A percentile compares a stretch with the other conserved stretches of the same genome.
phyloP scores from a whole-genome alignment of 2,329 filamentous ascomycete genomes.

The Trichoderma atroviride region DNA sequence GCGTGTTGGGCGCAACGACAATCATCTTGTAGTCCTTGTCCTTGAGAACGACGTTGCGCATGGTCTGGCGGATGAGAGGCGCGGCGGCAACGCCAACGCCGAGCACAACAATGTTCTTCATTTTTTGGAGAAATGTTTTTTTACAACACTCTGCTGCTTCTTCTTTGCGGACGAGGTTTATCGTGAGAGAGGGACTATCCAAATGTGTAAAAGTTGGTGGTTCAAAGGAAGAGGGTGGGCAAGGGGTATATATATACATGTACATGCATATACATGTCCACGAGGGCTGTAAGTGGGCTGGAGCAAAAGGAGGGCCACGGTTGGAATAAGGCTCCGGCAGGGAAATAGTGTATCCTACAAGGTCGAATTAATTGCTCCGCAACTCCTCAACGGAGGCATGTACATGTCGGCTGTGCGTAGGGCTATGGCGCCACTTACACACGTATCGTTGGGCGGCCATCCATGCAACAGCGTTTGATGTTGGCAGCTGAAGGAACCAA shows the following conservation, averaged over 20 bases:
- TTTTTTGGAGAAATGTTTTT: not conserved
- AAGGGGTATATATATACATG: not conserved
- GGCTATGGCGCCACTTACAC: conserved; percentile 10
- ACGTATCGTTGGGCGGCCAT: not conserved
- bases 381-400: not conserved
- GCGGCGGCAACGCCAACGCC: conserved; percentile 53
- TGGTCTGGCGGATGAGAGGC: conserved; percentile 53
- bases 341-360: not conserved
- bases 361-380: not conserved
- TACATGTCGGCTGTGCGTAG: not conserved
- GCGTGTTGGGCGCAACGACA: conserved; percentile 51
- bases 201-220: not conserved
- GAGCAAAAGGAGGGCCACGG: not conserved
- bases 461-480: not conserved
- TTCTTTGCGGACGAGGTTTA: not conserved
- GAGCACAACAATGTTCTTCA: conserved; percentile 50
- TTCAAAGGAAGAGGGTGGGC: not conserved
- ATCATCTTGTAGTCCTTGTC: conserved; percentile 47
- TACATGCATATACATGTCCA: not conserved
- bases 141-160: not conserved
- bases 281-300: not conserved
- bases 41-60: conserved; percentile 47
- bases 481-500: not conserved
- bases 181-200: not conserved
- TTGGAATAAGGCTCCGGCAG: not conserved